Conservation (phyloP, 1,139 yeast species). For the Pichia inconspicua region DNA sequence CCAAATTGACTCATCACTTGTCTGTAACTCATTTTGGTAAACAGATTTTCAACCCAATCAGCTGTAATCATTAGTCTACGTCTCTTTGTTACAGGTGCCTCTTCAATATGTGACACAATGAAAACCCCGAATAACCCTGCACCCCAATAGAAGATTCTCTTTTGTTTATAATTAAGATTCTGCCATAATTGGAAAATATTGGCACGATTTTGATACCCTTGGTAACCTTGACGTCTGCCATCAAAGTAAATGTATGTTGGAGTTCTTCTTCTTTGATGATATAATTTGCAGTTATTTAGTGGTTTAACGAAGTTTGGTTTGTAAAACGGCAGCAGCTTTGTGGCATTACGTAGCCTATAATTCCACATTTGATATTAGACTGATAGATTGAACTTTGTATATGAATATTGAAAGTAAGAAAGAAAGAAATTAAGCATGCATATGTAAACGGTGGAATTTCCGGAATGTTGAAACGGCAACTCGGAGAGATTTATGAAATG, state of each 20-base stretch:
- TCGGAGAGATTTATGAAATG: background rate
- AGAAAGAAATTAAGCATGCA: no score
- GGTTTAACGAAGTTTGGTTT: background rate
- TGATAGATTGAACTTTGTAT: background rate
- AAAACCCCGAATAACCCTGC: constrained; percentile 33
- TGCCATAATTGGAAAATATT: constrained; percentile 4
- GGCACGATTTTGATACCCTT: background rate
- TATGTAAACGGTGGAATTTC: background rate
- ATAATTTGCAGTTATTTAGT: background rate
- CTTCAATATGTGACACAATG: constrained; percentile 59
- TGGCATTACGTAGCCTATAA: background rate
- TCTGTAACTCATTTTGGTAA: constrained; percentile 65
- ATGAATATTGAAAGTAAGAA: background rate
- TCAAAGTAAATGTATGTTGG: constrained; percentile 21
- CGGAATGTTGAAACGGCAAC: background rate
- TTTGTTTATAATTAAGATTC: constrained; percentile 11
- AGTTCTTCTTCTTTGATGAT: background rate
- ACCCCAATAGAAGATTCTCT: constrained; percentile 10
- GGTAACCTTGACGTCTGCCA: constrained; percentile 2
- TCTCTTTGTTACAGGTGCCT: constrained; percentile 79
- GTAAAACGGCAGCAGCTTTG: background rate
- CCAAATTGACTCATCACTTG: constrained; percentile 48
- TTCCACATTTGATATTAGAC: background rate
- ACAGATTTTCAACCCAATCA: constrained; percentile 50
- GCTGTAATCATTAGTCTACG: constrained; percentile 69